phyloP scores from a whole-genome alignment of 768 basidiomycete species.

The Dictyophora rubrovolvata region DNA sequence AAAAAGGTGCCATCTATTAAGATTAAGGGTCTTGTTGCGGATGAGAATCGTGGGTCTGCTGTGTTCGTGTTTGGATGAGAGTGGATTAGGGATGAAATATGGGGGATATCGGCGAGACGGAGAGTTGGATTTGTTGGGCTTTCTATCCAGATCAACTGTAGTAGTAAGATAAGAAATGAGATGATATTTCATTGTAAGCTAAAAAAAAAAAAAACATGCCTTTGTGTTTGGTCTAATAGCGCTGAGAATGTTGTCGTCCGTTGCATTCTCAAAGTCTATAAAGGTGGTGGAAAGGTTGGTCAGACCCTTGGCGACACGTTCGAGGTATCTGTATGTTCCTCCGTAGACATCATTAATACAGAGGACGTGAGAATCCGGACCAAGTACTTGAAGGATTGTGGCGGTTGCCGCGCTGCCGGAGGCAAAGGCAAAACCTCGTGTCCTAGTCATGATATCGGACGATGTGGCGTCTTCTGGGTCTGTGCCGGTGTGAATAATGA shows the following conservation, averaged over 20 bases:
- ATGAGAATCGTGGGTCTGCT: conserved; percentile 21
- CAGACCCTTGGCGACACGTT: conserved; percentile 48
- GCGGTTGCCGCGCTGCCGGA: conserved; percentile 84
- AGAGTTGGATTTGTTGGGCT: conserved; percentile 93
- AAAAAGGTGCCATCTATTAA: conserved; percentile 94
- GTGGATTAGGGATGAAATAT: conserved; percentile 56
- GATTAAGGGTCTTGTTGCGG: conserved; percentile 50
- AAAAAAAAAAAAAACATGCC: conserved; percentile 30
- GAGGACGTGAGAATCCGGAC: conserved; percentile 66
- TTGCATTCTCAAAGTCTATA: conserved; percentile 63
- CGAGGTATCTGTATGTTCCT: conserved; percentile 82
- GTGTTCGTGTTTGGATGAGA: conserved; percentile 28
- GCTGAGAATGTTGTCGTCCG: conserved; percentile 52
- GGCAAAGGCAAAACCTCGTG: conserved; percentile 62
- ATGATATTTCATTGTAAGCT: neutral
- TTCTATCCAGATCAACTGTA: conserved; percentile 88
- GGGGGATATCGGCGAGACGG: conserved; percentile 69
- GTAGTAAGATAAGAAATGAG: neutral
- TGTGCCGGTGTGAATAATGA: too few relatives aligned
- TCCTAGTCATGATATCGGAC: neutral
- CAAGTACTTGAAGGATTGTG: conserved; percentile 67
- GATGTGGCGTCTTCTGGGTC: neutral
- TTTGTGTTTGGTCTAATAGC: conserved; percentile 73
- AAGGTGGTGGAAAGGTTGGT: conserved; percentile 69
- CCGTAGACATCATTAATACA: conserved; percentile 92